A percentile compares a stretch with the other conserved stretches of the same genome.
Evolutionary conservation across 2,329 filamentous ascomycete genomes (phyloP).

Genomic region (Fusarium albidum): DNA sequence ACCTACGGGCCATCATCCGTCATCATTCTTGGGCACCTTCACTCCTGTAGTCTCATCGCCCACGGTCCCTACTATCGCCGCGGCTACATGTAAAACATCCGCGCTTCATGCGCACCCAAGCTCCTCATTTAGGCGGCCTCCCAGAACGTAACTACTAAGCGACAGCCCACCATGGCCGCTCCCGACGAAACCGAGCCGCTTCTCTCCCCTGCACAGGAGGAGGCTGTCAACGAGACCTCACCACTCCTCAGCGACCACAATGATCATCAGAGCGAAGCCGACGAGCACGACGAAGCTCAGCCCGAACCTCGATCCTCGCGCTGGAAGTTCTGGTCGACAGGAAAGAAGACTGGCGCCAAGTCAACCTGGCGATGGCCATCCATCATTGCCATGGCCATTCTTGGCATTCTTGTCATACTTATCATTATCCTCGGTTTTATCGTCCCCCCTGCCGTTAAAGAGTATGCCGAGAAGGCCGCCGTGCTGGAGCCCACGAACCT

Average conservation of each 20-base stretch:
- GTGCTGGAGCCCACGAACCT: constrained; percentile 85
- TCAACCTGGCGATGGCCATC: constrained; percentile 72
- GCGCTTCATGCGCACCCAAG: constrained; percentile 22
- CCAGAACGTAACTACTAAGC: constrained; percentile 33
- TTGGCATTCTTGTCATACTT: constrained; percentile 69
- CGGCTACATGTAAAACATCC: background rate
- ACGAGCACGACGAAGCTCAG: constrained; percentile 36
- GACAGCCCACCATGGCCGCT: constrained; percentile 50
- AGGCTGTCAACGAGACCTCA: constrained; percentile 54
- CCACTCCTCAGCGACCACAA: constrained; percentile 57
- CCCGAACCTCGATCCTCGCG: constrained; percentile 12
- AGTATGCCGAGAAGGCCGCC: constrained; percentile 85
- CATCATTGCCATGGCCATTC: constrained; percentile 72
- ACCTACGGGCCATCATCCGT: constrained; percentile 8
- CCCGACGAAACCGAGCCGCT: constrained; percentile 55
- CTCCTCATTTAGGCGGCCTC: constrained; percentile 29
- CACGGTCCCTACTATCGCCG: background rate
- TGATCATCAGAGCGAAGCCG: constrained; percentile 45
- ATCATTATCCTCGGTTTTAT: constrained; percentile 85
- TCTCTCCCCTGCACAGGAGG: constrained; percentile 47
- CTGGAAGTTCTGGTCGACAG: constrained; percentile 34
- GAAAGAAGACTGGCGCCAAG: constrained; percentile 35
- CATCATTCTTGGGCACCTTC: constrained; percentile 19
- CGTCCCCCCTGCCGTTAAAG: constrained; percentile 79
- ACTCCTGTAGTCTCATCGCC: background rate